A percentile compares a stretch with the other conserved stretches of the same genome.
phyloP scores from a whole-genome alignment of 495 filamentous ascomycete species.

The Penicillium lividum region DNA sequence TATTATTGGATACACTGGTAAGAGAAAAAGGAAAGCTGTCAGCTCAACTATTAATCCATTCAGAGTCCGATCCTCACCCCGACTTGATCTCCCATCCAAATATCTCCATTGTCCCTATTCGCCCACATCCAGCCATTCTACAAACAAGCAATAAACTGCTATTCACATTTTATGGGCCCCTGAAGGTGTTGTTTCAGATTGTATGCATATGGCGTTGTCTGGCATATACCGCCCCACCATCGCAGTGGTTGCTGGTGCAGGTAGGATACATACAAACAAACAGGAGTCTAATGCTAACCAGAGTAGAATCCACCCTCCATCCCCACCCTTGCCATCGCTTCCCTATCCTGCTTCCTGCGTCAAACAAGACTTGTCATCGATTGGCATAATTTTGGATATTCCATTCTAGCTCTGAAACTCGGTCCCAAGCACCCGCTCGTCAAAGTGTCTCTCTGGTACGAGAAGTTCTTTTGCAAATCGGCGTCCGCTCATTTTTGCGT shows the following conservation, averaged over 20 bases:
- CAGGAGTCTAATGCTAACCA: conserved; percentile 13
- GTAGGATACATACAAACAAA: conserved; percentile 32
- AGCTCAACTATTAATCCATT: conserved; percentile 1
- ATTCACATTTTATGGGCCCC: conserved; percentile 76
- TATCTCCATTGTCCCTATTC: conserved; percentile 68
- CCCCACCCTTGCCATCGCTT: conserved; percentile 77
- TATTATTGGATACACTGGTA: conserved; percentile 86
- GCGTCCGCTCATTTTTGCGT: conserved; percentile 82
- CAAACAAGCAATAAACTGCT: conserved; percentile 70
- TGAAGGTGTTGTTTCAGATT: conserved; percentile 86
- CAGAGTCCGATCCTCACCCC: conserved; percentile 73
- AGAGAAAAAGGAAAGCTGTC: conserved; percentile 10
- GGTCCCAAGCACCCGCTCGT: conserved; percentile 71
- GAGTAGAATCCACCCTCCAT: conserved; percentile 90
- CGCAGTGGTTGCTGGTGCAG: conserved; percentile 81
- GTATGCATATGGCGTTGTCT: conserved; percentile 67
- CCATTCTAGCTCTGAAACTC: conserved; percentile 77
- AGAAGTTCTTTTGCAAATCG: conserved; percentile 64
- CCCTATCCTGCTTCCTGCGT: conserved; percentile 71
- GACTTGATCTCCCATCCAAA: conserved; percentile 63
- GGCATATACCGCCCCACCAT: conserved; percentile 68
- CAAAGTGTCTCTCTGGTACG: conserved; percentile 70
- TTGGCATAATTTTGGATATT: conserved; percentile 99
- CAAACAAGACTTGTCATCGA: conserved; percentile 85
- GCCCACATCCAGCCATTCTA: conserved; percentile 59